Base-by-base conservation (phyloP, 225 moss, liverwort and hornwort genomes). In the Ulota crispa region DNA sequence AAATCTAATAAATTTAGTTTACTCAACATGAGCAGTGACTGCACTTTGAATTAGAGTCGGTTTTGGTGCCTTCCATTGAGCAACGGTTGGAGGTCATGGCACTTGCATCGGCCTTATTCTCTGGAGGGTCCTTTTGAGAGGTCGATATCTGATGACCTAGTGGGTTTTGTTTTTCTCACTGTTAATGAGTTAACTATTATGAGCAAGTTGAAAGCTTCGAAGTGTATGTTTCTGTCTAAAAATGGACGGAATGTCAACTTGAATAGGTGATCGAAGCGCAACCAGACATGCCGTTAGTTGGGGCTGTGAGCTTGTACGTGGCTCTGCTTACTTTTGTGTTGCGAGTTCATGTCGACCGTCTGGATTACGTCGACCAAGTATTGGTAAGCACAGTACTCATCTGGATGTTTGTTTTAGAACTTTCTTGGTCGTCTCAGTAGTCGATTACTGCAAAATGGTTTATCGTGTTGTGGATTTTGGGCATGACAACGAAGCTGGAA, bases 281-380 rank as follows among this genome's bases (percentile, higher is more conserved):
- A 78, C 93, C 97, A 43, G 97, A 97, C 54, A 97, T 97, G 97
- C 93, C 97, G 52, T 93, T 97, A 82, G 97, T 97, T 52, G 97
- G 97, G 67, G 97, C 97, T 56, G 94, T 97, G 74, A 97, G 93
- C 68, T 81, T 97, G 70, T 92, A 97, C 82, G 98, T 98, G 80
- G 95, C 98, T 27, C 87, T 98, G 13, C 92, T 98, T 57, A 89
- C 98, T 59, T 98, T 98, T 73, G 94, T 95, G 55, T 73, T 98
- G 83, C 94, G 98, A 39, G 98, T 98, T 73, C 95, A 98, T 57
- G 89, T 94, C 83, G 98, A 98, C 83, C 92, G 94, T 50, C 92
- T 98, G 75, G 98, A 98, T 83, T 98, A 98, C 84, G 98, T 98
- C 61, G 98, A 99, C 61, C 98, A 96, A 93, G 96, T 99, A 76